A percentile compares a stretch with the other conserved stretches of the same genome.
These are phyloP conservation scores for Boletus rubropictus DNA, from an alignment of 768 basidiomycete species.

Conservation along the genomic window DNA sequence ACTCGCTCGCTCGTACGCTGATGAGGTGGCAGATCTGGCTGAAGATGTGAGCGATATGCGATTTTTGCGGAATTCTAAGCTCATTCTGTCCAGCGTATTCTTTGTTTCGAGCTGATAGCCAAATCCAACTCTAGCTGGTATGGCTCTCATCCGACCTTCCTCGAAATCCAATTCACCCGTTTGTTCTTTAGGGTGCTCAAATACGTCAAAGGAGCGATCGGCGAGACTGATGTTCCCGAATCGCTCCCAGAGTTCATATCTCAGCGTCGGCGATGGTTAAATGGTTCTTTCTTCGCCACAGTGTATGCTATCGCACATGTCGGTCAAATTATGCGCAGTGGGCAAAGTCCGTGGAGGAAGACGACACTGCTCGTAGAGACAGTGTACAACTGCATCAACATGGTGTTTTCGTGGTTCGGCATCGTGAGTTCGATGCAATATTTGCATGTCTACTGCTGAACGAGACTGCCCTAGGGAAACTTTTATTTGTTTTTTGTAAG, in stretches of 20 bases:
- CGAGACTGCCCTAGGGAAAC: slow-evolving; percentile 57
- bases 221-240: slow-evolving; percentile 93
- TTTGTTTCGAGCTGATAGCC: slow-evolving; percentile 76
- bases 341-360: slow-evolving; percentile 74
- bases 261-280: slow-evolving; percentile 85
- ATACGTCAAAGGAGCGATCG: slow-evolving; percentile 92
- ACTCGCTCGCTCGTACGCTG: slow-evolving; percentile 1
- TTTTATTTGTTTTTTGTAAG: slow-evolving; percentile 92
- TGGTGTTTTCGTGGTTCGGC: slow-evolving; percentile 91
- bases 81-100: slow-evolving; percentile 55
- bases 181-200: slow-evolving; percentile 72
- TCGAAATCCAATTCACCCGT: slow-evolving; percentile 3
- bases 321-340: slow-evolving; percentile 33
- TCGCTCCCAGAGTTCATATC: slow-evolving; percentile 88
- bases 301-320: slow-evolving; percentile 87
- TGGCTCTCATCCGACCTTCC: slow-evolving; percentile 14
- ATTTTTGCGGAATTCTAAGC: neutral
- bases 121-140: slow-evolving; percentile 77
- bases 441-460: neutral
- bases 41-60: slow-evolving; percentile 60
- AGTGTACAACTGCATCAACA: slow-evolving; percentile 79
- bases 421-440: slow-evolving; percentile 48
- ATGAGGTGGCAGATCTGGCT: slow-evolving; percentile 60
- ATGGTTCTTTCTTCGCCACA: slow-evolving; percentile 92
- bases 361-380: slow-evolving; percentile 70